phyloP scores from a whole-genome alignment of 192 early-diverging fungal species.

The Gaertneriomyces semiglobifer region DNA sequence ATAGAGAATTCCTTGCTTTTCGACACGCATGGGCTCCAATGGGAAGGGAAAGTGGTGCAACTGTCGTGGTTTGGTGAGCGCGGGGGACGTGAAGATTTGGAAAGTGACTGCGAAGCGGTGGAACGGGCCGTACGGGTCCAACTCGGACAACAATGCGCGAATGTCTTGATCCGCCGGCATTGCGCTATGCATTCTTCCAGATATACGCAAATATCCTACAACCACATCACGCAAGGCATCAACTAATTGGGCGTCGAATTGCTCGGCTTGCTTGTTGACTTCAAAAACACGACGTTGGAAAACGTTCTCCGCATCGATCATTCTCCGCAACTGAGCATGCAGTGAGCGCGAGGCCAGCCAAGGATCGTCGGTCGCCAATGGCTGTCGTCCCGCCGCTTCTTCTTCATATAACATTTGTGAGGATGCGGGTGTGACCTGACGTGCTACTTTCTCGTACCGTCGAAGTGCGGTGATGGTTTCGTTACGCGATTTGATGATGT shows the following conservation, averaged over 20 bases:
- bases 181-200: neutral
- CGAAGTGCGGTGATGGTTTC: too few species aligned
- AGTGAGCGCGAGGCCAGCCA: neutral
- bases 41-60: constrained; percentile 10
- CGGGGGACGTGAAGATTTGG: neutral
- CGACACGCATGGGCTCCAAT: neutral
- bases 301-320: constrained; percentile 8
- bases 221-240: neutral
- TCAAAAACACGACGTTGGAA: constrained; percentile 8
- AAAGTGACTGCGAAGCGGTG: constrained; percentile 1
- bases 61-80: neutral
- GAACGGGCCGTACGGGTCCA: neutral
- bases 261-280: neutral
- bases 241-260: constrained; percentile 5
- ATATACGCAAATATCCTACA: neutral
- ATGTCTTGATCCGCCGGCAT: neutral
- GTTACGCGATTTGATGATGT: too few species aligned
- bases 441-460: too few species aligned
- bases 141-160: neutral
- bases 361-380: neutral
- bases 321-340: constrained; percentile 5
- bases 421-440: too few species aligned
- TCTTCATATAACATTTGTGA: too few species aligned
- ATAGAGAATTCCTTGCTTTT: constrained; percentile 12
- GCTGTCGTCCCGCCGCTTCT: too few species aligned